Percentiles rank a stretch among this genome's conserved stretches.
Evolutionary conservation across 306 rosid genomes (phyloP).

Genomic region (Gillenia trifoliata): DNA sequence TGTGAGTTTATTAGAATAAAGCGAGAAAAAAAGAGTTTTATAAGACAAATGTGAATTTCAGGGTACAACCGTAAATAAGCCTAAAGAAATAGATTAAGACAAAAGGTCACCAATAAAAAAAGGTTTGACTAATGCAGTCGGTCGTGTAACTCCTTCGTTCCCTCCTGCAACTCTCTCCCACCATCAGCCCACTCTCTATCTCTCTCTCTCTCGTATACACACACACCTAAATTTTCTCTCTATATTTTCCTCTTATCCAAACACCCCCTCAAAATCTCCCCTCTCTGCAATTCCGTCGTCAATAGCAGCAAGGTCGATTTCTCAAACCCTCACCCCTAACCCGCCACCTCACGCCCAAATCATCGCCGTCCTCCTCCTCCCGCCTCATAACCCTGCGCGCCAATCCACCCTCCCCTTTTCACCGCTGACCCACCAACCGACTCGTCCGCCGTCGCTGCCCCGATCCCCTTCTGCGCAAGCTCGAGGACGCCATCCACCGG

Average conservation of each 20-base stretch:
- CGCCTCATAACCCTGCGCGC: constrained; percentile 28
- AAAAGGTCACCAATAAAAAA: no score
- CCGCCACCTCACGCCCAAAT: constrained; percentile 19
- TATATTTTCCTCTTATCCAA: neutral
- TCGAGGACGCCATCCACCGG: constrained; percentile 66
- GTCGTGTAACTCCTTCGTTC: no score
- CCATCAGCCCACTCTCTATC: neutral
- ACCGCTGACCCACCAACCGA: constrained; percentile 19
- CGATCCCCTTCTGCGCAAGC: constrained; percentile 57
- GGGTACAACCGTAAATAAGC: no score
- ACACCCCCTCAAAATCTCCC: neutral
- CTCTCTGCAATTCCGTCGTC: neutral
- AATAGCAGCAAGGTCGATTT: constrained; percentile 46
- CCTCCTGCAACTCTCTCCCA: no score
- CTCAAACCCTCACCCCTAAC: constrained; percentile 34
- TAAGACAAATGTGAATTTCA: no score
- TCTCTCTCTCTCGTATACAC: neutral
- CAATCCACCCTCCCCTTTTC: constrained; percentile 47
- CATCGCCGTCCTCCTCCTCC: constrained; percentile 11
- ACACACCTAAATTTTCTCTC: neutral
- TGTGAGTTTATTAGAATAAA: no score
- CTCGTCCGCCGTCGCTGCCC: constrained; percentile 25
- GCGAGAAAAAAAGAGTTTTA: no score
- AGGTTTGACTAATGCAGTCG: no score
- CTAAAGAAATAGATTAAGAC: no score